These are phyloP conservation scores for Phyllosticta paracitricarpa DNA, from an alignment of 2,329 filamentous ascomycete species.

Conservation along the genomic window DNA sequence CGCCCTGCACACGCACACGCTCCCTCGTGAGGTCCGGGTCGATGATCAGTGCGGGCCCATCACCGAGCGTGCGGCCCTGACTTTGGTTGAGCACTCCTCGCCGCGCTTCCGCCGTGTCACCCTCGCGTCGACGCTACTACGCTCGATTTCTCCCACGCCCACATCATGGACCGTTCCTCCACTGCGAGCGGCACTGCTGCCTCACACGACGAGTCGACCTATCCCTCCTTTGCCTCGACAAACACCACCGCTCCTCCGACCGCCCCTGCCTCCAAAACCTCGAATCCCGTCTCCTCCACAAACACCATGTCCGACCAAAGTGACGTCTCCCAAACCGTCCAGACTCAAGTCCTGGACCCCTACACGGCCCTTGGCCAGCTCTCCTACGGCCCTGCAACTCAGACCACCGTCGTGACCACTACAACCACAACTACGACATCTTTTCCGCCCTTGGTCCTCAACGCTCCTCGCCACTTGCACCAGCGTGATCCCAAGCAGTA, in stretches of 20 bases:
- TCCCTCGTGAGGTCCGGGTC: neutral
- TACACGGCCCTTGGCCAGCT: conserved; percentile 46
- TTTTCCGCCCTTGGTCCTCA: conserved; percentile 76
- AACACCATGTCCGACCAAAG: conserved; percentile 18
- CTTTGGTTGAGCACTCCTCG: conserved; percentile 9
- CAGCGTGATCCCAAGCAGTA: conserved; percentile 81
- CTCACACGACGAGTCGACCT: conserved; percentile 5
- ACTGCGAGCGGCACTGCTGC: conserved; percentile 8
- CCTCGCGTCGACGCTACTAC: conserved; percentile 15
- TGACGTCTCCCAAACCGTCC: conserved; percentile 18
- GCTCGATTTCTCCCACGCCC: conserved; percentile 10
- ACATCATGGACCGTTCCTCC: conserved; percentile 10
- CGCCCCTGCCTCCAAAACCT: conserved; percentile 4
- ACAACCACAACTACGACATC: conserved; percentile 77
- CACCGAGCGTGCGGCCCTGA: conserved; percentile 7
- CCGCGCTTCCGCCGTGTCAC: conserved; percentile 15
- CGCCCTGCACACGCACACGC: neutral
- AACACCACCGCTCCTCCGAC: neutral
- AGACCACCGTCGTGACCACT: conserved; percentile 67
- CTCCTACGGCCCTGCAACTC: conserved; percentile 52
- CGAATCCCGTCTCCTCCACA: conserved; percentile 12
- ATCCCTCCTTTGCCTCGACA: conserved; percentile 9
- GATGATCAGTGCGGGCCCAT: conserved; percentile 10
- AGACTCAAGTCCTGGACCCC: conserved; percentile 20
- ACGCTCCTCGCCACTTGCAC: conserved; percentile 58